Evolutionary conservation across 805 yeast species (phyloP).

Genomic region (Teunomyces kruisii): DNA sequence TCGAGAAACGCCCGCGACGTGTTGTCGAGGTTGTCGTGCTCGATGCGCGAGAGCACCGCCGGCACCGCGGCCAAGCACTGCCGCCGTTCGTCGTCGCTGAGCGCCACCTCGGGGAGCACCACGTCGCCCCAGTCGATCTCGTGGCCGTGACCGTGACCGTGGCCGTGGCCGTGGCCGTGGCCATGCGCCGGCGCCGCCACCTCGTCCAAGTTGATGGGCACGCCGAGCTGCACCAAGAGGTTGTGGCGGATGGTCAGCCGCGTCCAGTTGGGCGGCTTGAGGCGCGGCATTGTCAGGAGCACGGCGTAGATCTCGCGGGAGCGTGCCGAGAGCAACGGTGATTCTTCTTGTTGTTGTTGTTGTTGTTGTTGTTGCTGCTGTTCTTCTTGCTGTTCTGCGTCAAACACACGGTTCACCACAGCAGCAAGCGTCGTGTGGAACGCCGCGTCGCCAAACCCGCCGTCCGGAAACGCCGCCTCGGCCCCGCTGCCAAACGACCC

Average conservation of each 20-base stretch:
- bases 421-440: background rate
- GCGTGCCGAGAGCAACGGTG: constrained; percentile 27
- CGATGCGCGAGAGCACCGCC: constrained; percentile 28
- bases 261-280: constrained; percentile 68
- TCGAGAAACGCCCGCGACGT: constrained; percentile 27
- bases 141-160: constrained; percentile 4
- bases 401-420: constrained; percentile 13
- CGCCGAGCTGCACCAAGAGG: constrained; percentile 61
- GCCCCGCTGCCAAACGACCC: constrained; percentile 31
- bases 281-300: constrained; percentile 47
- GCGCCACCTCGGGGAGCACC: constrained; percentile 35
- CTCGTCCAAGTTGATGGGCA: constrained; percentile 73
- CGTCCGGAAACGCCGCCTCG: background rate
- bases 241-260: constrained; percentile 63
- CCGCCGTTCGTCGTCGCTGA: constrained; percentile 27
- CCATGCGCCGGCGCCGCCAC: constrained; percentile 13
- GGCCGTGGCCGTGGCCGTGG: background rate
- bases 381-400: no score
- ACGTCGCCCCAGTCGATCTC: constrained; percentile 36
- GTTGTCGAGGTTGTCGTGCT: constrained; percentile 34
- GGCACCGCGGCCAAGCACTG: constrained; percentile 24
- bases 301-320: constrained; percentile 44
- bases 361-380: constrained; percentile 8
- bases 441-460: background rate
- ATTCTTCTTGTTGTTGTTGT: constrained; percentile 7